These are phyloP conservation scores for Cladosporium cucumerinum DNA, from an alignment of 2,329 filamentous ascomycete genomes.

Conservation along the genomic window DNA sequence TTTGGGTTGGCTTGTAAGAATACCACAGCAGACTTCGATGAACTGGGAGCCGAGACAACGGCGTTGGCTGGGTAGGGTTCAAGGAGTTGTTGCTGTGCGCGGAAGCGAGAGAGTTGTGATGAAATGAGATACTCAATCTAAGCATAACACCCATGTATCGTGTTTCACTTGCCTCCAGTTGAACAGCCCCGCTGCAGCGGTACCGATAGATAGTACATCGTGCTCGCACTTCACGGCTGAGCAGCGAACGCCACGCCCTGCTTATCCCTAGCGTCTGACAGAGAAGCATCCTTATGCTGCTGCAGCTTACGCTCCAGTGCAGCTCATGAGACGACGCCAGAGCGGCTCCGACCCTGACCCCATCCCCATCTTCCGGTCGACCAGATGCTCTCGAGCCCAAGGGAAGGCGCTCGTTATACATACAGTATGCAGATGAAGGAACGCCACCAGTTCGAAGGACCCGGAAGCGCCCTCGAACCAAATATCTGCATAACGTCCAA, in stretches of 20 bases:
- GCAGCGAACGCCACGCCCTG: not conserved
- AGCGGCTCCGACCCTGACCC: not conserved
- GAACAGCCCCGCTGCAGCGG: not conserved
- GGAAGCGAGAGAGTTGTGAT: not conserved
- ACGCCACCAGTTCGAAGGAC: constrained; percentile 4
- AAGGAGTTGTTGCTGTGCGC: constrained; percentile 5
- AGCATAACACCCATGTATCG: constrained; percentile 3
- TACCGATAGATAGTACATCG: not conserved
- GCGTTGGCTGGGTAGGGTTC: constrained; percentile 4
- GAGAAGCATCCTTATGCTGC: not conserved
- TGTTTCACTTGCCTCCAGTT: not conserved
- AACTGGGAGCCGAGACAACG: not conserved
- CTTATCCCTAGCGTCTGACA: not conserved
- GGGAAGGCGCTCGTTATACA: not conserved
- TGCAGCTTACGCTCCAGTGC: not conserved
- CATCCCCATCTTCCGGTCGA: not conserved
- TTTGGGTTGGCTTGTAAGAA: constrained; percentile 13
- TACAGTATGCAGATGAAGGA: not conserved
- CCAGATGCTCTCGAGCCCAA: not conserved
- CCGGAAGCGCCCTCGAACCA: not conserved
- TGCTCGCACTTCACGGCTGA: not conserved
- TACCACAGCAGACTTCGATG: constrained; percentile 15
- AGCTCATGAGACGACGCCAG: not conserved
- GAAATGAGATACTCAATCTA: not conserved
- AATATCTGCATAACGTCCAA: not conserved